These are phyloP conservation scores for Cryptosporidium muris DNA, from an alignment of 169 alveolate species.

Conservation along the genomic window DNA sequence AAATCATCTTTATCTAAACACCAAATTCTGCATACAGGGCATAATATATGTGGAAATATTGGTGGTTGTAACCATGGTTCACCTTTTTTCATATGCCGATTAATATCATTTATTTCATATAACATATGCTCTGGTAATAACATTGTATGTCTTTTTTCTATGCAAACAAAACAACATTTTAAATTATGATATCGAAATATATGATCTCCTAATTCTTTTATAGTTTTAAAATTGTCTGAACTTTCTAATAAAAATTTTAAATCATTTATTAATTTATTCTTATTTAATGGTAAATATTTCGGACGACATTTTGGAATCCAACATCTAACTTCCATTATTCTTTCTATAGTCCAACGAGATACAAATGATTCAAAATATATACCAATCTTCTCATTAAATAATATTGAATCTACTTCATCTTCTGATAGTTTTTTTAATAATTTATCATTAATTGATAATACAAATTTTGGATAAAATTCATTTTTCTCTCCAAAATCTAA, in stretches of 20 bases:
- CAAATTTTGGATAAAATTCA: not conserved
- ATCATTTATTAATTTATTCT: not conserved
- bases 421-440: slow-evolving; percentile 3
- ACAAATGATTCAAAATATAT: slow-evolving; percentile 42
- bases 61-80: slow-evolving; percentile 56
- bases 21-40: slow-evolving; percentile 63
- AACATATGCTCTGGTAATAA: slow-evolving; percentile 49
- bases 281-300: not conserved
- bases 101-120: slow-evolving; percentile 45
- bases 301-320: slow-evolving; percentile 68
- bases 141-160: slow-evolving; percentile 65
- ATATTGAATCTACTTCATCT: slow-evolving; percentile 1
- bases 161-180: slow-evolving; percentile 62
- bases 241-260: not conserved
- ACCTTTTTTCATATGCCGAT: slow-evolving; percentile 38
- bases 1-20: slow-evolving; percentile 61
- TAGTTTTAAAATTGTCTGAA: slow-evolving; percentile 1
- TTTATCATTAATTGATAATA: not conserved
- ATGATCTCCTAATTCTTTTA: slow-evolving; percentile 54
- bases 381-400: slow-evolving; percentile 17
- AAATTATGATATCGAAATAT: slow-evolving; percentile 32
- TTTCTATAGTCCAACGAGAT: slow-evolving; percentile 28
- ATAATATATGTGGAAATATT: slow-evolving; percentile 52
- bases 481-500: slow-evolving; percentile 14
- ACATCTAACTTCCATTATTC: slow-evolving; percentile 44